These are phyloP conservation scores for Lentinus polychrous DNA, from an alignment of 1,284 basidiomycete genomes.

Conservation along the genomic window DNA sequence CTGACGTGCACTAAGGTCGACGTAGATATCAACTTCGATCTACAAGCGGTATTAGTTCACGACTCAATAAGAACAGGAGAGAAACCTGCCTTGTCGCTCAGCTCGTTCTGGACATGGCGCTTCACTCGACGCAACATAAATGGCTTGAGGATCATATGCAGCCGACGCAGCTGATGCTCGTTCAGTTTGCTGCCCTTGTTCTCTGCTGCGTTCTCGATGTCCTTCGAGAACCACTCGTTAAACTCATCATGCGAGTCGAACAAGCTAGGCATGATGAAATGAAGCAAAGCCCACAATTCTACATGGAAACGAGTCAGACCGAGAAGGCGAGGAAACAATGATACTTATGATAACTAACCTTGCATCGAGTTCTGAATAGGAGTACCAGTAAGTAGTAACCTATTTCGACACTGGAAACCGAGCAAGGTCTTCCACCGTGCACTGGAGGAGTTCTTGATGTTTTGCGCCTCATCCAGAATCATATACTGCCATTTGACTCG, in stretches of 20 bases:
- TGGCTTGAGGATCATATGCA: conserved; percentile 99
- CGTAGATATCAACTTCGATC: conserved; percentile 97
- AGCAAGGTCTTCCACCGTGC: conserved; percentile 97
- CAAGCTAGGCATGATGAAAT: conserved; percentile 99
- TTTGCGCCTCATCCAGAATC: conserved; percentile 98
- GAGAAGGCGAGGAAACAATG: conserved; percentile 1
- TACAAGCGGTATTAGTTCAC: conserved; percentile 25
- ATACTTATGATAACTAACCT: conserved; percentile 42
- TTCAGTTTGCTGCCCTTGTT: conserved; percentile 90
- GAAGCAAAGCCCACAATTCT: conserved; percentile 99
- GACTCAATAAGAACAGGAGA: neutral
- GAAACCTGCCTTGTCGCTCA: conserved; percentile 88
- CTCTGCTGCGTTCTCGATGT: conserved; percentile 93
- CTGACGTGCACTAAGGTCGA: conserved; percentile 92
- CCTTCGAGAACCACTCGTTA: conserved; percentile 99
- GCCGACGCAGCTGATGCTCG: conserved; percentile 89
- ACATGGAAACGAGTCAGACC: conserved; percentile 11
- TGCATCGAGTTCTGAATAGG: conserved; percentile 99
- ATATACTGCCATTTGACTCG: conserved; percentile 99
- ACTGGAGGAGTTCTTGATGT: conserved; percentile 98
- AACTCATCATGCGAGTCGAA: conserved; percentile 99
- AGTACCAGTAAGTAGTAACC: conserved; percentile 92
- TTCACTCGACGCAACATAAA: conserved; percentile 99
- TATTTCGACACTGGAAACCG: conserved; percentile 94
- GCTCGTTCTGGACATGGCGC: conserved; percentile 97